Percentiles rank a stretch among this genome's conserved stretches.
Evolutionary conservation across 805 yeast species (phyloP).

Genomic region (Myxozyma monticola): DNA sequence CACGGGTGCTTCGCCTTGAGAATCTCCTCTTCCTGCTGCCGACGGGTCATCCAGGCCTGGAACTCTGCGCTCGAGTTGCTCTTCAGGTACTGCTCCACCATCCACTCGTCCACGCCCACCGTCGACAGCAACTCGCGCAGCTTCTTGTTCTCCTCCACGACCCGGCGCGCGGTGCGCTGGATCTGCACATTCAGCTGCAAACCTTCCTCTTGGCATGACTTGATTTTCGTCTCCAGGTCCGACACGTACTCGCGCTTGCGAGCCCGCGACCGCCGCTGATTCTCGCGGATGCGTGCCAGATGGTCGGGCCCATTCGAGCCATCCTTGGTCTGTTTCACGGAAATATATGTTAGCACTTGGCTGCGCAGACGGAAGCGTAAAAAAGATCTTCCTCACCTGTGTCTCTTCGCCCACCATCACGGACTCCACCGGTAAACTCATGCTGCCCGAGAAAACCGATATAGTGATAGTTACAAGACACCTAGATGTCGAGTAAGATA

Average conservation of each 20-base stretch:
- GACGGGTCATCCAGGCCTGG: constrained; percentile 1
- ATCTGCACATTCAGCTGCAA: constrained; percentile 25
- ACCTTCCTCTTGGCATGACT: constrained; percentile 24
- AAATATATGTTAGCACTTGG: not conserved
- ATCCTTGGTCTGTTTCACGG: not conserved
- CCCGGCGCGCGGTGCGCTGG: constrained; percentile 28
- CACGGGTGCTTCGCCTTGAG: constrained; percentile 23
- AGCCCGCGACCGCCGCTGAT: constrained; percentile 27
- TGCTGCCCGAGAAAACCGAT: no score
- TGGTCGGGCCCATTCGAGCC: constrained; percentile 10
- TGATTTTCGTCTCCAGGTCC: constrained; percentile 24
- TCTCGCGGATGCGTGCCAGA: constrained; percentile 26
- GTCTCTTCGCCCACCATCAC: no score
- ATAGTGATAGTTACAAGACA: no score
- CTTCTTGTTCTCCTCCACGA: constrained; percentile 22
- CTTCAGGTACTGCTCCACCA: constrained; percentile 19
- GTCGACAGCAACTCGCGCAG: constrained; percentile 16
- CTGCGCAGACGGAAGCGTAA: not conserved
- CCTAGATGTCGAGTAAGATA: no score
- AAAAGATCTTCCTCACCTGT: no score
- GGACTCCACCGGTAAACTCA: no score
- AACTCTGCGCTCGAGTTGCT: constrained; percentile 5
- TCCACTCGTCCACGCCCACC: constrained; percentile 18
- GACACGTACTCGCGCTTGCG: constrained; percentile 27
- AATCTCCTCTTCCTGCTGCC: constrained; percentile 16